Evolutionary conservation across 2,329 filamentous ascomycete genomes (phyloP).

Genomic region (Aureobasidium sp.): DNA sequence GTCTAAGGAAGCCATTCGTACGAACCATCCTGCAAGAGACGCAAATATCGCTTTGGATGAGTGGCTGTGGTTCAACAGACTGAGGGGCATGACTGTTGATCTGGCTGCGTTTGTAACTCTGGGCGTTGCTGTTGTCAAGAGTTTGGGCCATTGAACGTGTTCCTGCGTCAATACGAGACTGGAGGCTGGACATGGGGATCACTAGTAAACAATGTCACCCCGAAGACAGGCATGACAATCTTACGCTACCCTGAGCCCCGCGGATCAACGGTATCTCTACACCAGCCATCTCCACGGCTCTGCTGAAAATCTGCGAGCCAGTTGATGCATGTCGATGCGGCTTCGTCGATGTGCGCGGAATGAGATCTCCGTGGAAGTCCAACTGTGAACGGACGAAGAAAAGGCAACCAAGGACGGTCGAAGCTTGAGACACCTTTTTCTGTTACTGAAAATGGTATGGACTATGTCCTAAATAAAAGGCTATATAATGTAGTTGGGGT

Average conservation of each 20-base stretch:
- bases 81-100: slow-evolving; percentile 9
- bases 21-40: slow-evolving; percentile 2
- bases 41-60: slow-evolving; percentile 6
- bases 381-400: background rate
- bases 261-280: background rate
- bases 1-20: background rate
- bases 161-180: background rate
- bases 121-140: slow-evolving; percentile 8
- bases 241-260: no score
- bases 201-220: background rate
- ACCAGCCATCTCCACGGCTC: background rate
- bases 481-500: background rate
- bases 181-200: background rate
- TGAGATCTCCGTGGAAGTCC: background rate
- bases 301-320: background rate
- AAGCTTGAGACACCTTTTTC: background rate
- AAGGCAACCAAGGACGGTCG: no score
- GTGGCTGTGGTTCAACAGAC: slow-evolving; percentile 6
- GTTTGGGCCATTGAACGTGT: background rate
- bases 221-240: no score
- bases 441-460: background rate
- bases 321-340: background rate
- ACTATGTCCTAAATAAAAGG: background rate
- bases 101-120: background rate
- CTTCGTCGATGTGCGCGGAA: background rate